Percentiles rank a stretch among this genome's conserved stretches.
phyloP scores from a whole-genome alignment of 345 rosid species.

The Aegle marmelos region DNA sequence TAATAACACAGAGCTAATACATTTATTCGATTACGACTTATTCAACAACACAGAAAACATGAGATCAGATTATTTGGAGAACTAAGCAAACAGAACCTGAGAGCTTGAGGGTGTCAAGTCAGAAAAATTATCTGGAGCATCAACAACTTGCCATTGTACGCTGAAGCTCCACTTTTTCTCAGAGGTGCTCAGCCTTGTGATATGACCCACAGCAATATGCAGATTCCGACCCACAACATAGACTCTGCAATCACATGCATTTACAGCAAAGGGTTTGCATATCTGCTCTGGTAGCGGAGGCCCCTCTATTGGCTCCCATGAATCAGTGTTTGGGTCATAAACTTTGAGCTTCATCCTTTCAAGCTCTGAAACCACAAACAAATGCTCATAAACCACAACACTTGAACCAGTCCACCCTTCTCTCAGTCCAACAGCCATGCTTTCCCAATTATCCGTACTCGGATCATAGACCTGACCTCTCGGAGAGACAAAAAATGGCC shows the following conservation, averaged over 20 bases:
- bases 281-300: conserved; percentile 82
- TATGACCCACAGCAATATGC: conserved; percentile 63
- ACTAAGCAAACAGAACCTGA: conserved; percentile 74
- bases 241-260: conserved; percentile 50
- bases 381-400: conserved; percentile 60
- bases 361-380: conserved; percentile 76
- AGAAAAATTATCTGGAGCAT: conserved; percentile 54
- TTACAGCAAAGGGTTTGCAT: conserved; percentile 81
- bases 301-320: conserved; percentile 74
- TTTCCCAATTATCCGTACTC: conserved; percentile 62
- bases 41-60: conserved; percentile 7
- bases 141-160: conserved; percentile 66
- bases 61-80: neutral
- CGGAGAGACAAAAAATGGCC: conserved; percentile 85
- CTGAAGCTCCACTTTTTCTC: conserved; percentile 43
- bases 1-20: conserved; percentile 9
- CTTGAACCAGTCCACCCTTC: conserved; percentile 98
- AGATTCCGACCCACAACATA: conserved; percentile 81
- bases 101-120: conserved; percentile 78
- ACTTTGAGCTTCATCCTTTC: conserved; percentile 95
- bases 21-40: conserved; percentile 21
- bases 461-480: conserved; percentile 92
- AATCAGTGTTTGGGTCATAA: conserved; percentile 54
- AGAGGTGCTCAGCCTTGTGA: conserved; percentile 34
- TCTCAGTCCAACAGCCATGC: conserved; percentile 68